Evolutionary conservation across 345 rosid species (phyloP).

Genomic region (Hevea brasiliensis): DNA sequence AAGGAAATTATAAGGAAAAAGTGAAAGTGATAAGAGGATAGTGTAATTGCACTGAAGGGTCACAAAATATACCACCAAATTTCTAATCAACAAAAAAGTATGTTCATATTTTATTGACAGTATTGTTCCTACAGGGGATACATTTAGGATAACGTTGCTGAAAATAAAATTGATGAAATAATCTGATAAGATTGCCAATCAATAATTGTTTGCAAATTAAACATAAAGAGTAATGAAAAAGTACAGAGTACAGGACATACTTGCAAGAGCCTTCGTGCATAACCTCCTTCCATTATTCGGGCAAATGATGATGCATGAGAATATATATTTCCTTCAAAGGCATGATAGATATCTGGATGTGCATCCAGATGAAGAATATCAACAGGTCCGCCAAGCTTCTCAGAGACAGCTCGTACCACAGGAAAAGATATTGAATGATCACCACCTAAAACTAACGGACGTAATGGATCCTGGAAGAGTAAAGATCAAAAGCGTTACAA

Average conservation of each 20-base stretch:
- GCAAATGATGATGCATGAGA: conserved; percentile 99
- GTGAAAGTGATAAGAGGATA: neutral
- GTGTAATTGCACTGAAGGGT: neutral
- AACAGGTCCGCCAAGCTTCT: conserved; percentile 94
- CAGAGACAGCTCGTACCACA: conserved; percentile 88
- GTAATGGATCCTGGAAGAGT: conserved; percentile 66
- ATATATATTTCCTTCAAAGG: conserved; percentile 86
- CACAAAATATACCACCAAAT: neutral
- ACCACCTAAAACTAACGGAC: conserved; percentile 90
- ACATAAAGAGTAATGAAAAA: neutral
- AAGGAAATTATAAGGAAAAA: neutral
- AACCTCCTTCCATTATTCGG: conserved; percentile 97
- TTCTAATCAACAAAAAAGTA: neutral
- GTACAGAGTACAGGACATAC: conserved; percentile 34
- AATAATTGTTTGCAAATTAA: too few relatives aligned
- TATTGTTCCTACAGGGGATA: too few relatives aligned
- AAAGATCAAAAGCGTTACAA: neutral
- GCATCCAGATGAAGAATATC: conserved; percentile 98
- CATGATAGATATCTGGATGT: conserved; percentile 89
- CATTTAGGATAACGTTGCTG: neutral
- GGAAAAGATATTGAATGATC: conserved; percentile 95
- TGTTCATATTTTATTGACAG: neutral
- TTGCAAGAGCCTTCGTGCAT: conserved; percentile 88
- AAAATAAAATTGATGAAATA: neutral
- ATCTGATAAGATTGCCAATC: too few relatives aligned